Evolutionary conservation across 2,329 filamentous ascomycete genomes (phyloP), one percentile per base, ranked within the genome.

Genomic region (Ceratocystis albifundus): DNA sequence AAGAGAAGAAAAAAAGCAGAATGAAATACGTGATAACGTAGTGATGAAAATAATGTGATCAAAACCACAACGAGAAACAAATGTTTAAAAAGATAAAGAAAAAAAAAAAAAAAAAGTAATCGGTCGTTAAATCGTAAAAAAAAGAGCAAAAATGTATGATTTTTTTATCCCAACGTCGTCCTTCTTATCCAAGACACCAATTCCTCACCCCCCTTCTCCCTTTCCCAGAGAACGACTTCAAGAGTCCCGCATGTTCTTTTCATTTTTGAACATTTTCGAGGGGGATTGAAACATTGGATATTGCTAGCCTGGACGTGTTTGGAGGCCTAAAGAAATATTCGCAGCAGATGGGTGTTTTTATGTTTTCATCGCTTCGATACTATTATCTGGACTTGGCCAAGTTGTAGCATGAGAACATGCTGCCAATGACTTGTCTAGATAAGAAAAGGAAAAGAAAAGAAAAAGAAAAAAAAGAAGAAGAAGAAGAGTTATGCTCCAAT

Each of bases 261-360:
- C 12, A 8, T 59, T 30, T n/a, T 66, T 17, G 20, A 46, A 61
- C 45, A 61, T 25, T 30, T 77, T n/a, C 77, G 73, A 22, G 59
- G 71, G 69, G 71, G 72, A 72, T 71, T 75, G 70, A 69, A 71
- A 70, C 71, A 69, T 71, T 74, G 73, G 72, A 72, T 61, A 70
- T 73, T 75, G 73, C 73, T 70, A 15, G 28, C 71, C 70, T 72
- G 70, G 67, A 41, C 73, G 68, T 66, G 12, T 12, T 59, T 17
- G 10, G 53, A 59, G 48, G 48, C 48, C 48, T 20, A 17, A 8
- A 41, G 36, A 41, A 12, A 41, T 22, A 25, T 53, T 53, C 36
- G 20, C 48, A 53, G 48, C 20, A 53, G 25, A 53, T 53, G 20
- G 48, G 48, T 25, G 20, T 53, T 53, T 53, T 70, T 72, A 67